phyloP scores from a whole-genome alignment of 2,329 filamentous ascomycete genomes.

The Fusarium buxicola region DNA sequence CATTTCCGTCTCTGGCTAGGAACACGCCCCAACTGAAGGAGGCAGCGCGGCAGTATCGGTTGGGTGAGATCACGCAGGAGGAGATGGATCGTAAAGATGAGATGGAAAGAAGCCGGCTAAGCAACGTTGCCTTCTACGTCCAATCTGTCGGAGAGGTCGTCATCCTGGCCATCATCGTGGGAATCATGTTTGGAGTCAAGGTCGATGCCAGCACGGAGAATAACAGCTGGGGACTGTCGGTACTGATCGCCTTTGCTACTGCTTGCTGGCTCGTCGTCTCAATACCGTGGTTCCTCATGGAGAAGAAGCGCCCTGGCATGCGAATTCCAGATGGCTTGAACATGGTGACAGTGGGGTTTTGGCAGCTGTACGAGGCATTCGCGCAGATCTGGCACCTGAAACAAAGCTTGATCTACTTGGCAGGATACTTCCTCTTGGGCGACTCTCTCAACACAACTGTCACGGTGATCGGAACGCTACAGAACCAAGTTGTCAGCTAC shows the following conservation, averaged over 20 bases:
- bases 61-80: slow-evolving; percentile 63
- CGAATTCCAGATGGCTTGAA: slow-evolving; percentile 53
- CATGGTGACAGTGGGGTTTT: slow-evolving; percentile 69
- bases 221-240: slow-evolving; percentile 75
- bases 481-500: slow-evolving; percentile 73
- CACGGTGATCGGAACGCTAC: slow-evolving; percentile 73
- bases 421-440: slow-evolving; percentile 76
- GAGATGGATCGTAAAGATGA: slow-evolving; percentile 72
- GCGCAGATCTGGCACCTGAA: slow-evolving; percentile 72
- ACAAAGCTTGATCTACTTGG: slow-evolving; percentile 73
- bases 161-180: slow-evolving; percentile 73
- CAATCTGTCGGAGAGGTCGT: slow-evolving; percentile 72
- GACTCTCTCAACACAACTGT: slow-evolving; percentile 78
- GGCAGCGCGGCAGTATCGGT: slow-evolving; percentile 47
- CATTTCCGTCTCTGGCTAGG: slow-evolving; percentile 57
- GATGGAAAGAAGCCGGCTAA: slow-evolving; percentile 71
- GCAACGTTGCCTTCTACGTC: slow-evolving; percentile 73
- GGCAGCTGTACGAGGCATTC: slow-evolving; percentile 69
- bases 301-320: slow-evolving; percentile 71
- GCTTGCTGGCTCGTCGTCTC: slow-evolving; percentile 73
- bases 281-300: slow-evolving; percentile 74
- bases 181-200: slow-evolving; percentile 69
- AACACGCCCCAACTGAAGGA: slow-evolving; percentile 51
- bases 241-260: slow-evolving; percentile 73
- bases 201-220: slow-evolving; percentile 68